phyloP scores from a whole-genome alignment of 768 basidiomycete species.

The Xerocomellus intermedius region DNA sequence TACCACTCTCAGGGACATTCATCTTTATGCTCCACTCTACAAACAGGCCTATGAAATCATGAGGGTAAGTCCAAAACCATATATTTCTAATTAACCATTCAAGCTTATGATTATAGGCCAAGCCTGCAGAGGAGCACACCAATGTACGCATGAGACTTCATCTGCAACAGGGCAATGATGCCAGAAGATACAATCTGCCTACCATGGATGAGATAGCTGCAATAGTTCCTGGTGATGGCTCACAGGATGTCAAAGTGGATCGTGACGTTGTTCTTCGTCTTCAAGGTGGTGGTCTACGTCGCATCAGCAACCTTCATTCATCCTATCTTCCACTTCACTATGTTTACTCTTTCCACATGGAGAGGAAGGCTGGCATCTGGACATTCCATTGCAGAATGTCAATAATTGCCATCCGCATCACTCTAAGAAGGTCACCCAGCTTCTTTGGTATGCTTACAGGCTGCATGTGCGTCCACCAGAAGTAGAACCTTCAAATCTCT shows the following conservation, averaged over 20 bases:
- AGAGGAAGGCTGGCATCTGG: slow-evolving; percentile 37
- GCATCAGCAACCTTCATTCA: slow-evolving; percentile 36
- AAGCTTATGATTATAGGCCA: too few relatives aligned
- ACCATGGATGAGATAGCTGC: too few relatives aligned
- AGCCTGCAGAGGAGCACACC: too few relatives aligned
- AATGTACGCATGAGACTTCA: too few relatives aligned
- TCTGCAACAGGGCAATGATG: too few relatives aligned
- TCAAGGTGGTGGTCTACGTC: slow-evolving; percentile 20
- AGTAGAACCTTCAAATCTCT: slow-evolving; percentile 26
- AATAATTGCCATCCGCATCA: not conserved
- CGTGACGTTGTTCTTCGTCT: too few relatives aligned
- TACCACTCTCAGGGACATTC: slow-evolving; percentile 10
- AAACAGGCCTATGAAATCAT: slow-evolving; percentile 35
- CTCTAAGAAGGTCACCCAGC: slow-evolving; percentile 29
- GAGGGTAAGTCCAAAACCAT: not conserved
- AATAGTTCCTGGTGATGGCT: too few relatives aligned
- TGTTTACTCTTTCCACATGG: slow-evolving; percentile 45
- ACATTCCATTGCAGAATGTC: slow-evolving; percentile 12
- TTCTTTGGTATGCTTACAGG: slow-evolving; percentile 32
- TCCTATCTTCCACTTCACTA: slow-evolving; percentile 42
- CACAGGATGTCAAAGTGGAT: too few relatives aligned
- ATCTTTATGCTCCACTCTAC: slow-evolving; percentile 33
- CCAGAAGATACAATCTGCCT: too few relatives aligned
- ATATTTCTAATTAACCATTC: too few relatives aligned
- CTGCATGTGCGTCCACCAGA: slow-evolving; percentile 21